Base-by-base conservation (phyloP, 2,329 filamentous ascomycete species). In the Fusarium chlamydosporum region DNA sequence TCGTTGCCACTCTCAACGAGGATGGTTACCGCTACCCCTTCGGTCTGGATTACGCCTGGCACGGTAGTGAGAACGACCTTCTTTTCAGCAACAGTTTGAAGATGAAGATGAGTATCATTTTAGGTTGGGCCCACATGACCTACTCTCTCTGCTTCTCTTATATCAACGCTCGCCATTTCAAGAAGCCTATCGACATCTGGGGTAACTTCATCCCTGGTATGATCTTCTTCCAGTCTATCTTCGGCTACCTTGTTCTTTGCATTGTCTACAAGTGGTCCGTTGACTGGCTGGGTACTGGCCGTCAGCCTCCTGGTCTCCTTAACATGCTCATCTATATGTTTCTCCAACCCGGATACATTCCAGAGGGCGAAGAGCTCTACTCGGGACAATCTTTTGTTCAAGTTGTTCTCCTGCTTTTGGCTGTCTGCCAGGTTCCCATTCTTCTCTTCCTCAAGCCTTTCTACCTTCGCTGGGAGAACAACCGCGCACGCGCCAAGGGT, bases 261-360 rank as follows among this genome's bases (percentile, higher is more conserved):
- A 97, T 99, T 76, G 82, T 99, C 73, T 98, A 96, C 86, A 99
- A 99, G 82, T 99, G 96, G 96, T 91, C 88, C 11, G 86, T 97
- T 37, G 91, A 99, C 79, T 99, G 96, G 96, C 74, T 78, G 29
- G 80, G 80, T 55, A 82, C 82, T 47, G 88, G 85, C 12, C 86
- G 85, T 41, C 86, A 88, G 66, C 93, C 96, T 2, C 96, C 96
- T 4, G 93, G 94, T 75, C 85, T 99, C 63, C 83, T 99, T 67
- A 99, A 99, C 86, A 98, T 98, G 95, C 85, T 99, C 76, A 99
- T 99, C 76, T 97, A 97, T 87, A 99, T 99, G 96, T 99, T 99
- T 84, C 82, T 99, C 72, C 89, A 91, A 68, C 96, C 96, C 5
- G 94, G 94, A 52, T 92, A 80, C 0, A 77, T 90, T 23, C 61